phyloP scores from a whole-genome alignment of 2,329 filamentous ascomycete genomes.

The Fusarium aywerte region DNA sequence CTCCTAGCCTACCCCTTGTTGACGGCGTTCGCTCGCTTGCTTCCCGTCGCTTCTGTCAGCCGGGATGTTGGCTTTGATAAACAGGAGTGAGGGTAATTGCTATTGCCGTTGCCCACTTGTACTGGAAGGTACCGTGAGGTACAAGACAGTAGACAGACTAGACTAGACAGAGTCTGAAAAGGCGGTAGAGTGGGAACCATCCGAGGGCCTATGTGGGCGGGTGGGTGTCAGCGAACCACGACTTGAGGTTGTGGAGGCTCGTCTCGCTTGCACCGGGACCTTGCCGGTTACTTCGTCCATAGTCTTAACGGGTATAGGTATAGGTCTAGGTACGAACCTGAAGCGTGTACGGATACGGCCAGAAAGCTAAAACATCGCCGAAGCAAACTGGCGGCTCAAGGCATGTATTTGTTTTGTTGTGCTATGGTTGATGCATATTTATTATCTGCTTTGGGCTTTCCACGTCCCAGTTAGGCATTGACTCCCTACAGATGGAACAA shows the following conservation, averaged over 20 bases:
- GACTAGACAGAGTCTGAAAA: conserved; percentile 11
- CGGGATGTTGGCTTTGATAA: conserved; percentile 34
- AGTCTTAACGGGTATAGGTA: background rate
- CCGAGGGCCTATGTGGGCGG: conserved; percentile 22
- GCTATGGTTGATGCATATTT: conserved; percentile 20
- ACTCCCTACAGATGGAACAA: conserved; percentile 26
- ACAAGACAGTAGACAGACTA: conserved; percentile 6
- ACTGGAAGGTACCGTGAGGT: conserved; percentile 18
- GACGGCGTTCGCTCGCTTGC: conserved; percentile 44
- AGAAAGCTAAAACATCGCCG: conserved; percentile 26
- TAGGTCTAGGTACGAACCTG: background rate
- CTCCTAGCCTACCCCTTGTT: conserved; percentile 28
- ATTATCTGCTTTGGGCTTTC: conserved; percentile 21
- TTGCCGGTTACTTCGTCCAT: conserved; percentile 17
- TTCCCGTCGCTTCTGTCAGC: conserved; percentile 44
- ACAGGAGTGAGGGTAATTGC: conserved; percentile 20
- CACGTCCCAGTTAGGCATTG: conserved; percentile 25
- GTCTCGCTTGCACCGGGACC: conserved; percentile 31
- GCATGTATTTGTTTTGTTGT: conserved; percentile 22
- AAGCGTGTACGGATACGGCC: conserved; percentile 21
- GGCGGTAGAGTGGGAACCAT: conserved; percentile 25
- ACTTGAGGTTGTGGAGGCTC: conserved; percentile 30
- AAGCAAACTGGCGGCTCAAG: conserved; percentile 31
- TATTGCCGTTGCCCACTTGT: conserved; percentile 26
- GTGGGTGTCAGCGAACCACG: conserved; percentile 21